Conservation (phyloP, 129 eudicot species). For the Silybum marianum region DNA sequence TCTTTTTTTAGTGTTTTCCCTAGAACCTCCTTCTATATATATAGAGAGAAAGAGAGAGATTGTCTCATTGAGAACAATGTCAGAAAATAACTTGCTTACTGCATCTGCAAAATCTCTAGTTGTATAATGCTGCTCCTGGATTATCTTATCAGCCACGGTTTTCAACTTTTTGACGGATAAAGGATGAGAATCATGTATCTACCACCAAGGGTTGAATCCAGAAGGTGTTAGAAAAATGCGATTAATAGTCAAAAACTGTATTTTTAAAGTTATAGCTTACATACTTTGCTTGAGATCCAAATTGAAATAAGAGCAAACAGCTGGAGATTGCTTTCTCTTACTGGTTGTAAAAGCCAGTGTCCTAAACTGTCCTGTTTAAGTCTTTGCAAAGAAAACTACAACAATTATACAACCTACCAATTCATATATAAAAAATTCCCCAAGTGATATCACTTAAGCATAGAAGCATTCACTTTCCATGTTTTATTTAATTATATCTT, state of each 20-base stretch:
- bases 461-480: conserved; percentile 12
- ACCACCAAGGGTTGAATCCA: conserved; percentile 19
- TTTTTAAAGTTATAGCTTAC: background rate
- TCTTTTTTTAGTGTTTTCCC: no score
- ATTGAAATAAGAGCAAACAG: conserved; percentile 74
- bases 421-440: background rate
- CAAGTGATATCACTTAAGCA: conserved; percentile 9
- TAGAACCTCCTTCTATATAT: no score
- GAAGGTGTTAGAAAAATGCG: background rate
- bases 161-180: conserved; percentile 60
- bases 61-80: background rate
- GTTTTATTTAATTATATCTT: background rate
- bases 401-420: conserved; percentile 8
- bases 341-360: conserved; percentile 71
- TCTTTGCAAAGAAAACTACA: conserved; percentile 30
- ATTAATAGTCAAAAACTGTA: conserved; percentile 2
- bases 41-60: no score
- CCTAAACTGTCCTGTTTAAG: conserved; percentile 31
- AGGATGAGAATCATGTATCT: conserved; percentile 71
- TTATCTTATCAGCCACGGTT: conserved; percentile 49
- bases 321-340: conserved; percentile 75
- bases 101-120: conserved; percentile 70
- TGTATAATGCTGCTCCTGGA: conserved; percentile 76
- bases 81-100: conserved; percentile 43
- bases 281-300: conserved; percentile 91